Conservation (phyloP, 1,284 basidiomycete species). For the Boletus holoroseus region DNA sequence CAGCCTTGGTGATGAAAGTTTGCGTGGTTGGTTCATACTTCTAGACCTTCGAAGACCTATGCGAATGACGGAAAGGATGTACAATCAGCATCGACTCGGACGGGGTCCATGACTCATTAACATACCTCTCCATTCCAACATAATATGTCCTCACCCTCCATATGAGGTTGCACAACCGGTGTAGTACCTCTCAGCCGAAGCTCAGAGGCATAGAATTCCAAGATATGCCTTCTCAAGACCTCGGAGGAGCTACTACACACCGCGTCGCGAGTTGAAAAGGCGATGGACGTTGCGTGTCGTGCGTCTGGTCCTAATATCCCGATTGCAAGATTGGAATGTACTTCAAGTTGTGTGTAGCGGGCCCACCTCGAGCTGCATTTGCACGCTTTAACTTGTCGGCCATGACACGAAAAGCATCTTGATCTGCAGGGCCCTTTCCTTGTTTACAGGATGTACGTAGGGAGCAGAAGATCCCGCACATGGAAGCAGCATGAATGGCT, state of each 20-base stretch:
- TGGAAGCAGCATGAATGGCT: constrained; percentile 26
- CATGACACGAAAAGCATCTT: constrained; percentile 26
- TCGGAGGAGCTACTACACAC: constrained; percentile 1
- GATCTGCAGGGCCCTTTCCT: constrained; percentile 4
- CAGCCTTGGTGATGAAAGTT: background rate
- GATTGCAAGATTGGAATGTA: background rate
- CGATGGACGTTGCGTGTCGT: constrained; percentile 35
- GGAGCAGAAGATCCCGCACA: constrained; percentile 52
- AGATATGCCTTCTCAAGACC: constrained; percentile 19
- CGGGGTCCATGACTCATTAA: constrained; percentile 4
- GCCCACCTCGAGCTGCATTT: constrained; percentile 51
- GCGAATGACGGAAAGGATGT: background rate
- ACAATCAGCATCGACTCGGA: background rate
- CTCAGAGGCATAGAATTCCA: constrained; percentile 70
- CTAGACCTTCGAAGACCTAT: constrained; percentile 74
- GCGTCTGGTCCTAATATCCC: constrained; percentile 56
- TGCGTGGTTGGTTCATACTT: constrained; percentile 37
- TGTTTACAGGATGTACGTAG: constrained; percentile 18
- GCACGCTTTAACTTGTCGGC: constrained; percentile 36
- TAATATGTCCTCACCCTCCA: constrained; percentile 52
- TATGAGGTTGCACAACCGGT: constrained; percentile 71
- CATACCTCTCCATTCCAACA: constrained; percentile 90
- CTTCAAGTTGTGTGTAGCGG: background rate
- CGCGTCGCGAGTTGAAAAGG: constrained; percentile 6
- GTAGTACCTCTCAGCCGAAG: constrained; percentile 67